phyloP scores from a whole-genome alignment of 108 stramenopile species.

The Discostella stelligeroides region DNA sequence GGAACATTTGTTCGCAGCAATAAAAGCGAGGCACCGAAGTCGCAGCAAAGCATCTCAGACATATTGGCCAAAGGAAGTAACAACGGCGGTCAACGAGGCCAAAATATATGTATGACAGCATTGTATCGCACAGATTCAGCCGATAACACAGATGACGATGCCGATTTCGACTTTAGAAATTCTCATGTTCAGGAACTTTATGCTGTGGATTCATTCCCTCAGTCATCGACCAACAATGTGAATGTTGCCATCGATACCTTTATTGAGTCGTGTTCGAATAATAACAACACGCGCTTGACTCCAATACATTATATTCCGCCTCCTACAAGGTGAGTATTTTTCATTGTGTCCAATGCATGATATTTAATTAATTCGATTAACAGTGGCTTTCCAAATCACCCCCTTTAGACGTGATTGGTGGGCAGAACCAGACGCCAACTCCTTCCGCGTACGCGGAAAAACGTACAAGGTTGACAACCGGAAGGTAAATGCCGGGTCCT shows the following conservation, averaged over 20 bases:
- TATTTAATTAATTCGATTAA: too few relatives aligned
- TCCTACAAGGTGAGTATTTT: conserved; percentile 30
- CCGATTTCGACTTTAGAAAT: not conserved
- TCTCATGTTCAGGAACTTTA: not conserved
- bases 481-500: conserved; percentile 82
- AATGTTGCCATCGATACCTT: conserved; percentile 8
- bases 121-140: conserved; percentile 19
- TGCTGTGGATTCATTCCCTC: not conserved
- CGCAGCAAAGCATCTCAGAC: not conserved
- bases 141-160: conserved; percentile 32
- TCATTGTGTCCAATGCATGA: not conserved
- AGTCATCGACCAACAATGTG: not conserved
- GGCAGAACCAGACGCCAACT: conserved; percentile 87
- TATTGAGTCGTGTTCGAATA: conserved; percentile 4
- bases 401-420: conserved; percentile 62
- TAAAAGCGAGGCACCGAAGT: not conserved
- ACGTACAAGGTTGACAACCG: conserved; percentile 71
- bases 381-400: too few relatives aligned
- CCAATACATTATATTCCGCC: conserved; percentile 30
- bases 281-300: not conserved
- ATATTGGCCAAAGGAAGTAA: not conserved
- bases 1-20: not conserved
- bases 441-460: conserved; percentile 88
- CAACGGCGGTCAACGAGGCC: not conserved
- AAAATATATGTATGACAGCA: conserved; percentile 13